These are phyloP conservation scores for Verticillium dahliae DNA, from an alignment of 2,329 filamentous ascomycete genomes.

Conservation along the genomic window DNA sequence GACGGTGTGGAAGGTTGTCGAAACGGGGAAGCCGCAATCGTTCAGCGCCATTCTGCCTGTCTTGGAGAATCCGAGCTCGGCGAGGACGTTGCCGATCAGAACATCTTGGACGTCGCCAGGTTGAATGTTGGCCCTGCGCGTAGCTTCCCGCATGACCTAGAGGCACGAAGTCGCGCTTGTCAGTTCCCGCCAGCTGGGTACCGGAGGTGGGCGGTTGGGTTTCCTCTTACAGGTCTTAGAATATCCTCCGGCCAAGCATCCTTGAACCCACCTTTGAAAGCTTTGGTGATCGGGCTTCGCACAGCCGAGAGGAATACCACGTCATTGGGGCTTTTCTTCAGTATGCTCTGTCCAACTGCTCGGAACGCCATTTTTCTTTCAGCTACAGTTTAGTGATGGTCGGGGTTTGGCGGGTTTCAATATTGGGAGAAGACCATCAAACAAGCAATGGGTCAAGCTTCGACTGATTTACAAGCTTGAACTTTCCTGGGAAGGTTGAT, in stretches of 20 bases:
- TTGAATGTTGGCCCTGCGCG: conserved; percentile 32
- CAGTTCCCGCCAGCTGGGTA: conserved; percentile 57
- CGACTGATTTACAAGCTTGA: too few relatives aligned
- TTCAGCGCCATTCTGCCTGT: conserved; percentile 61
- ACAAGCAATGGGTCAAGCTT: too few relatives aligned
- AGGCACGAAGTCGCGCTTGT: too few relatives aligned
- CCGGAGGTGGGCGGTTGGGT: conserved; percentile 54
- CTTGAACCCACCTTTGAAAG: conserved; percentile 60
- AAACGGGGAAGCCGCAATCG: conserved; percentile 54
- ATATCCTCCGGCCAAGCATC: conserved; percentile 64
- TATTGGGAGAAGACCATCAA: too few relatives aligned
- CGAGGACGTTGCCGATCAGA: conserved; percentile 58
- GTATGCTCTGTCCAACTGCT: too few relatives aligned
- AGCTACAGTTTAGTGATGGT: too few relatives aligned
- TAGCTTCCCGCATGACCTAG: conserved; percentile 32
- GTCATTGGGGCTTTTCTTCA: conserved; percentile 42
- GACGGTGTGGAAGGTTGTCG: conserved; percentile 57
- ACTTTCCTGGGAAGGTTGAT: too few relatives aligned
- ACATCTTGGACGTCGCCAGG: conserved; percentile 50
- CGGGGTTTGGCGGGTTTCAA: too few relatives aligned
- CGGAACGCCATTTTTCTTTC: background rate
- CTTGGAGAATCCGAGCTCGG: conserved; percentile 61
- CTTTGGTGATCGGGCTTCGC: conserved; percentile 58
- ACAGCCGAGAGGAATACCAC: conserved; percentile 62
- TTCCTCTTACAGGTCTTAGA: conserved; percentile 35